Base-by-base conservation (phyloP, 176 grass and related monocot species). In the Urochloa ruziziensis region DNA sequence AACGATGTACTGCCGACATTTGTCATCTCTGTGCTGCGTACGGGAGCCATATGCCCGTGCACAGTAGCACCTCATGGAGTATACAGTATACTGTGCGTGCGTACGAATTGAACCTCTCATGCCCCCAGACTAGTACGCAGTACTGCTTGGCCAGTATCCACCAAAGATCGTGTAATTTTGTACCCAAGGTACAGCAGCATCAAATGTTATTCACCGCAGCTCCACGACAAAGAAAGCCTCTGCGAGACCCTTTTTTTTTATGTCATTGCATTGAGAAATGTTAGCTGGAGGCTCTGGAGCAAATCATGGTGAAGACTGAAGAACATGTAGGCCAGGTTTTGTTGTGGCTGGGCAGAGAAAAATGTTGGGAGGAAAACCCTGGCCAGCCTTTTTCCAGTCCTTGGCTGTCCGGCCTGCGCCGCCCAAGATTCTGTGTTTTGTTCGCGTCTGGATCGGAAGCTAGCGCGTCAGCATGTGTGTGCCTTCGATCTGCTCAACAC, bases 341-440 rank as follows among this genome's bases (percentile, higher is more conserved):
- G 53, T n/a, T 24, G 53, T 57, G 53, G 53, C 53, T 57, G 53
- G 53, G 18, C 49, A 52, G 54, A 40, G 54, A 35, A 61, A 62
- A 44, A 13, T 21, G 75, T 61, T 30, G 6, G 37, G 36, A 78
- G 28, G n/a, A 61, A 44, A 12, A 61, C 27, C 4, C 4, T 12
- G 37, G 25, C 0, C 24, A 23, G 24, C 17, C 36, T 13, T 84
- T 75, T 23, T 25, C 23, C 29, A 13, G 36, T 24, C 62, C 28
- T 30, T 9, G 73, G 18, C 13, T 61, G 54, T 16, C 37, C 37
- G n/a, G 67, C 67, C 56, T 19, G 24, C 64, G 10, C 73, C 64
- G 10, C 73, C 48, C 62, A 59, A 77, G 63, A 58, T 85, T 85
- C 52, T 60, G 63, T 47, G 49, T 7, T 69, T 77, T 59, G 51